phyloP scores from a whole-genome alignment of 768 basidiomycete species.

The Russula virescens region DNA sequence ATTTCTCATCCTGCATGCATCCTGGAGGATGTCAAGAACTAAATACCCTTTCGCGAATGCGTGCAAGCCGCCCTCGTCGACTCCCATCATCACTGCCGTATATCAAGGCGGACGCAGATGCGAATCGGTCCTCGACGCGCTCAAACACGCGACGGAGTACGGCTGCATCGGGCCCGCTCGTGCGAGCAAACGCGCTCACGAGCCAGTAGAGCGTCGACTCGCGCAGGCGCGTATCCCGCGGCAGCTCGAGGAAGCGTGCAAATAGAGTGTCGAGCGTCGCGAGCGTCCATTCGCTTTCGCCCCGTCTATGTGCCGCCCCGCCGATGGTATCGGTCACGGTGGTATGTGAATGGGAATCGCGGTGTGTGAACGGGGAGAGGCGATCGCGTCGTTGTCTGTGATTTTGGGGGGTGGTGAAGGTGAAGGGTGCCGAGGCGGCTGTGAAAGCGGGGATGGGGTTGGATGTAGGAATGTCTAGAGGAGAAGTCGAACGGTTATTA shows the following conservation, averaged over 20 bases:
- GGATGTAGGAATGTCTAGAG: too few relatives aligned
- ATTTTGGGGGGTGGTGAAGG: too few relatives aligned
- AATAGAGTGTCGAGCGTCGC: constrained; percentile 54
- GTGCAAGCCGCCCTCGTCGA: constrained; percentile 36
- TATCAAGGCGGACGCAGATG: constrained; percentile 24
- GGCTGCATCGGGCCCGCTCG: constrained; percentile 46
- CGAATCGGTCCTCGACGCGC: constrained; percentile 47
- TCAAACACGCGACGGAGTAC: constrained; percentile 53
- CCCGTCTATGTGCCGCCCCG: too few relatives aligned
- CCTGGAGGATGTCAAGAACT: background rate
- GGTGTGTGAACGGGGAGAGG: background rate
- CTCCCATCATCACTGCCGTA: constrained; percentile 28
- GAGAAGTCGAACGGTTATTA: too few relatives aligned
- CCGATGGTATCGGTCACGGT: too few relatives aligned
- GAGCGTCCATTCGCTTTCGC: constrained; percentile 45
- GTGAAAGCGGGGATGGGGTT: too few relatives aligned
- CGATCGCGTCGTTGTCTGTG: too few relatives aligned
- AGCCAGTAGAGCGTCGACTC: constrained; percentile 57
- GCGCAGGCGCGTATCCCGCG: constrained; percentile 39
- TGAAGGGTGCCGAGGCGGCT: too few relatives aligned
- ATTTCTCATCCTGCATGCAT: too few relatives aligned
- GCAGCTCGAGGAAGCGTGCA: constrained; percentile 55
- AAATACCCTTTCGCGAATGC: constrained; percentile 41
- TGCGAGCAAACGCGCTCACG: constrained; percentile 55
- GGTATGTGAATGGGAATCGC: background rate